phyloP scores from a whole-genome alignment of 345 rosid genomes.

The Eucalyptus cladocalyx region DNA sequence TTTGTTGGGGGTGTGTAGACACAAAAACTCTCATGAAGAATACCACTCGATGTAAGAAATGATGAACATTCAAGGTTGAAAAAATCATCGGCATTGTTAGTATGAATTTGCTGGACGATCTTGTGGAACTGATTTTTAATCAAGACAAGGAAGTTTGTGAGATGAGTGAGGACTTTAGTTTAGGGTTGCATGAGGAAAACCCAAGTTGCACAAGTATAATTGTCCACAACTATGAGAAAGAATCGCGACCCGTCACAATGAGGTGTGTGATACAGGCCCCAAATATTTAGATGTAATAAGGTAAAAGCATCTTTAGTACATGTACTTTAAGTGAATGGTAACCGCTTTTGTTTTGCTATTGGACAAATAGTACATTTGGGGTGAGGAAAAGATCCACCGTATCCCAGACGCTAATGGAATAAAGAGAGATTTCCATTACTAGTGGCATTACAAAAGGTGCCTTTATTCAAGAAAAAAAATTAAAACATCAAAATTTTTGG shows the following conservation, averaged over 20 bases:
- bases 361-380: neutral
- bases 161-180: neutral
- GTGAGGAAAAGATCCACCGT: neutral
- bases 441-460: neutral
- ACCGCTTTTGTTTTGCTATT: fast-evolving
- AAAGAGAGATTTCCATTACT: neutral
- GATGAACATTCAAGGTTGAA: neutral
- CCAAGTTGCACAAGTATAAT: neutral
- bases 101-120: neutral
- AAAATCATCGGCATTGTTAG: neutral
- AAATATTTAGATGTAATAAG: neutral
- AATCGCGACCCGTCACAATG: neutral
- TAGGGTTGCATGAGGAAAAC: neutral
- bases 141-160: neutral
- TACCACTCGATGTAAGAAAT: neutral
- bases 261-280: neutral
- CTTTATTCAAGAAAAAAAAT: neutral
- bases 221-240: neutral
- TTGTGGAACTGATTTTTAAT: neutral
- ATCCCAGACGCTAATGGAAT: fast-evolving
- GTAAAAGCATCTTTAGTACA: neutral
- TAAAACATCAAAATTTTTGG: neutral
- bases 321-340: neutral
- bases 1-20: neutral
- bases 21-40: neutral